These are phyloP conservation scores for Asparagopsis taxiformis DNA, from an alignment of 31 red algal species.

Conservation along the genomic window DNA sequence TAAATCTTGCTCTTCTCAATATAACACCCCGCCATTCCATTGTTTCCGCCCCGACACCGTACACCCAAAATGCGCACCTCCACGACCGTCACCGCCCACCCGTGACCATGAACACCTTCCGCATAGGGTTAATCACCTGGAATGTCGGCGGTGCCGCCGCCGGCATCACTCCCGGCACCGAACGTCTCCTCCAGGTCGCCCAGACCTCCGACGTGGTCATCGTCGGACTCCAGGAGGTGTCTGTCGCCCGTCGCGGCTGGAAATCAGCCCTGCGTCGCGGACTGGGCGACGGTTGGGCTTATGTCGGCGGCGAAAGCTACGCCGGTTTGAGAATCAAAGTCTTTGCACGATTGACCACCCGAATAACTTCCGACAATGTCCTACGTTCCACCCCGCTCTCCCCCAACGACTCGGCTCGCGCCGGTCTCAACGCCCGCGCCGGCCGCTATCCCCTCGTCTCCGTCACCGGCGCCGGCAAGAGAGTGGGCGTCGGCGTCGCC, in stretches of 20 bases:
- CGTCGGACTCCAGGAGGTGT: conserved; percentile 75
- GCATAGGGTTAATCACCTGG: conserved; percentile 57
- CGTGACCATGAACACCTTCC: conserved; percentile 32
- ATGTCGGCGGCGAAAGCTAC: conserved; percentile 41
- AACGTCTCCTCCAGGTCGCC: conserved; percentile 21
- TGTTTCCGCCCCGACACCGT: neutral
- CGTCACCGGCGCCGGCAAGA: conserved; percentile 29
- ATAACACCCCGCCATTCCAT: neutral
- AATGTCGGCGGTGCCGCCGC: conserved; percentile 62
- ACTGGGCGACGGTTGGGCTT: conserved; percentile 33
- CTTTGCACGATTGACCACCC: conserved; percentile 16
- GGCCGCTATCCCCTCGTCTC: conserved; percentile 8
- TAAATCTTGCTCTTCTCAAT: no score
- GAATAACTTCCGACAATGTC: neutral
- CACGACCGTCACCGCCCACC: neutral
- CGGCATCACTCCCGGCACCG: conserved; percentile 18
- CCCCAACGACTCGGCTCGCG: conserved; percentile 1
- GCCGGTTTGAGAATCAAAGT: conserved; percentile 65
- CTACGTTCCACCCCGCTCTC: conserved; percentile 1
- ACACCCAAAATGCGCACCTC: neutral
- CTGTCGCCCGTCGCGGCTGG: conserved; percentile 52
- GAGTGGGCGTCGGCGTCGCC: conserved; percentile 46
- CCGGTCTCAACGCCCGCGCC: neutral
- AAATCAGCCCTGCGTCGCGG: conserved; percentile 18
- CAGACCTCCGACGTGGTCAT: conserved; percentile 43